Conservation (phyloP, 768 basidiomycete genomes). For the Suillus brevipes region DNA sequence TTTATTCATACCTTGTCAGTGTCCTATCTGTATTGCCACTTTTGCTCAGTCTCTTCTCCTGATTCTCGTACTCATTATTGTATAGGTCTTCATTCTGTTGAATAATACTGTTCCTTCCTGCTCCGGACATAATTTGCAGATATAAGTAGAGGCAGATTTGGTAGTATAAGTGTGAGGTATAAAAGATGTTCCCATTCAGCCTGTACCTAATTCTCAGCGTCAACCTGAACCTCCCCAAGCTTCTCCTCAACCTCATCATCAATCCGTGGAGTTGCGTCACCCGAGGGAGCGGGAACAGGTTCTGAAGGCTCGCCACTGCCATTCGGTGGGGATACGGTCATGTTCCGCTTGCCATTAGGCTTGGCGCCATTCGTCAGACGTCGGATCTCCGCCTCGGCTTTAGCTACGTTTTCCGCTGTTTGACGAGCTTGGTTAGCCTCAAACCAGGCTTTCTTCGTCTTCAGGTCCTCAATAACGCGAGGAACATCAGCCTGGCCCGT, state of each 20-base stretch:
- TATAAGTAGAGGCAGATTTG: slow-evolving; percentile 22
- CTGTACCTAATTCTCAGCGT: slow-evolving; percentile 21
- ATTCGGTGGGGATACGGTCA: slow-evolving; percentile 36
- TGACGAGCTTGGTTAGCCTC: slow-evolving; percentile 85
- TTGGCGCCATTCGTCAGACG: slow-evolving; percentile 51
- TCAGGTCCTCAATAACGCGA: slow-evolving; percentile 85
- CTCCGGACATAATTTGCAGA: slow-evolving; percentile 17
- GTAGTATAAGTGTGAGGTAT: slow-evolving; percentile 18
- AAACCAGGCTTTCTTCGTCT: slow-evolving; percentile 94
- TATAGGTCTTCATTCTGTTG: slow-evolving; percentile 33
- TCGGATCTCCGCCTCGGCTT: slow-evolving; percentile 75
- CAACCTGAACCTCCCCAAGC: slow-evolving; percentile 41
- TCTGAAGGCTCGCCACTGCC: slow-evolving; percentile 41
- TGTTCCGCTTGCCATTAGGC: slow-evolving; percentile 29
- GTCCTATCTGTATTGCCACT: slow-evolving; percentile 37
- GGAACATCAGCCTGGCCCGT: slow-evolving; percentile 71
- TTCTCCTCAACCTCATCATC: slow-evolving; percentile 43
- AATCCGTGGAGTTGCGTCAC: slow-evolving; percentile 27
- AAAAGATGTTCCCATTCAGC: slow-evolving; percentile 16
- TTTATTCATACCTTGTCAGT: slow-evolving; percentile 39
- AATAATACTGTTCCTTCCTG: slow-evolving; percentile 28
- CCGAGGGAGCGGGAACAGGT: slow-evolving; percentile 38
- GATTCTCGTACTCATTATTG: slow-evolving; percentile 33
- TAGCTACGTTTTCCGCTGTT: slow-evolving; percentile 77
- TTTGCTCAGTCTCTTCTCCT: slow-evolving; percentile 33